Percentiles rank a stretch among this genome's conserved stretches.
phyloP scores from a whole-genome alignment of 345 rosid species.

The Cardamine occulta region DNA sequence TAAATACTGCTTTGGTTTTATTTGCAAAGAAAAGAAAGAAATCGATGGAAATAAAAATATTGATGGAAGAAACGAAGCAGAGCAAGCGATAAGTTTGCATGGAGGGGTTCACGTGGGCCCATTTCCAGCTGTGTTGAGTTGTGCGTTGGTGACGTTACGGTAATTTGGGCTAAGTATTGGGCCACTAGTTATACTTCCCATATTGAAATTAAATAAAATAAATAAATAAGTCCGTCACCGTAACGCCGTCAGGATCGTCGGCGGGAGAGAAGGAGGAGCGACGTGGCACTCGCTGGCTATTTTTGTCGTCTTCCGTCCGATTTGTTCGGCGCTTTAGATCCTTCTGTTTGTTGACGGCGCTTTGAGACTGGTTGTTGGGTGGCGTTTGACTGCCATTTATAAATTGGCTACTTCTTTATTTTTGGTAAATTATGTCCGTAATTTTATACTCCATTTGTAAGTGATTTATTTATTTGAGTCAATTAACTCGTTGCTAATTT shows the following conservation, averaged over 20 bases:
- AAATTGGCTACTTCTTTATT: neutral
- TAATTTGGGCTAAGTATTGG: constrained; percentile 39
- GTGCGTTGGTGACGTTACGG: constrained; percentile 40
- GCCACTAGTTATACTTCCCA: constrained; percentile 7
- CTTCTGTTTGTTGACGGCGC: constrained; percentile 42
- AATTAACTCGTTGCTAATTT: constrained; percentile 1
- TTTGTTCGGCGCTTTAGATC: constrained; percentile 46
- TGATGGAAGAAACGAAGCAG: constrained; percentile 28
- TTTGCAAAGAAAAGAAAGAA: neutral
- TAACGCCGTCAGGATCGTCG: constrained; percentile 46
- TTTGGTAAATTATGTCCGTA: neutral
- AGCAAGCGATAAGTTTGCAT: constrained; percentile 40
- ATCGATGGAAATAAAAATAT: neutral
- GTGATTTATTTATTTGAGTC: neutral
- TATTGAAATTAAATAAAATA: neutral
- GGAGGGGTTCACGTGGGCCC: constrained; percentile 45
- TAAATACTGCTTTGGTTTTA: neutral
- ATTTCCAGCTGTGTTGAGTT: constrained; percentile 42
- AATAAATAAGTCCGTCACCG: constrained; percentile 7
- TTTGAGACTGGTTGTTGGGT: constrained; percentile 28
- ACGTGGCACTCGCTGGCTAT: constrained; percentile 41
- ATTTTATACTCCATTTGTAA: neutral
- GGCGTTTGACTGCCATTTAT: constrained; percentile 23
- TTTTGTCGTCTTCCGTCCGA: constrained; percentile 44
- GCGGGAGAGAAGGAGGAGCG: constrained; percentile 41